Evolutionary conservation across 495 filamentous ascomycete genomes (phyloP).

Genomic region (Xylaria bambusicola): DNA sequence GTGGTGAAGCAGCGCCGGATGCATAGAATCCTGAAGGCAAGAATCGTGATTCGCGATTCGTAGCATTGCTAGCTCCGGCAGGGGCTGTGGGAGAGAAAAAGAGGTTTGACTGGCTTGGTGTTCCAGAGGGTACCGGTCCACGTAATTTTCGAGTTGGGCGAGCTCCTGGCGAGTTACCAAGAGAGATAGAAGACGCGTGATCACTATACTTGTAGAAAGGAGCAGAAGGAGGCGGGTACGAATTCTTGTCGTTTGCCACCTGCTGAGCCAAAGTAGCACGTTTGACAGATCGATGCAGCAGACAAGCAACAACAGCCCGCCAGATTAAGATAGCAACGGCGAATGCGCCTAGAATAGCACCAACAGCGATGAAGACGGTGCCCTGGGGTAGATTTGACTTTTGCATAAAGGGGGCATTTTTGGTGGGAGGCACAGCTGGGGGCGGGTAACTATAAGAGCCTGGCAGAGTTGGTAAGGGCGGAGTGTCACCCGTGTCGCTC

Average conservation of each 20-base stretch:
- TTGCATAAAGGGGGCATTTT: constrained; percentile 91
- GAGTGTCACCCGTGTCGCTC: constrained; percentile 28
- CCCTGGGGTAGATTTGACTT: constrained; percentile 88
- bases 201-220: constrained; percentile 62
- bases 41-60: constrained; percentile 67
- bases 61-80: constrained; percentile 39
- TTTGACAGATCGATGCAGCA: constrained; percentile 84
- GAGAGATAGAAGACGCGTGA: constrained; percentile 60
- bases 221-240: constrained; percentile 50
- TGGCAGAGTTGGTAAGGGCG: constrained; percentile 51
- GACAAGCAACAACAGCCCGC: constrained; percentile 88
- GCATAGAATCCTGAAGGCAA: constrained; percentile 94
- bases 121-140: constrained; percentile 45
- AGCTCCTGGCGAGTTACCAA: constrained; percentile 52
- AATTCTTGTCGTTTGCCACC: constrained; percentile 62
- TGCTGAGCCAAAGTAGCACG: constrained; percentile 74
- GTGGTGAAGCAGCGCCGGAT: constrained; percentile 53
- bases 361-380: constrained; percentile 94
- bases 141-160: constrained; percentile 41
- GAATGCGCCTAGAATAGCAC: constrained; percentile 81
- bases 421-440: constrained; percentile 75
- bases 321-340: constrained; percentile 78
- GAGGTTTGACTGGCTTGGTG: constrained; percentile 60
- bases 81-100: constrained; percentile 94
- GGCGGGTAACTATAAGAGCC: constrained; percentile 54